Percentiles rank a stretch among this genome's conserved stretches.
These are phyloP conservation scores for Digitaria exilis DNA, from an alignment of 202 grass and related monocot genomes.

Conservation along the genomic window DNA sequence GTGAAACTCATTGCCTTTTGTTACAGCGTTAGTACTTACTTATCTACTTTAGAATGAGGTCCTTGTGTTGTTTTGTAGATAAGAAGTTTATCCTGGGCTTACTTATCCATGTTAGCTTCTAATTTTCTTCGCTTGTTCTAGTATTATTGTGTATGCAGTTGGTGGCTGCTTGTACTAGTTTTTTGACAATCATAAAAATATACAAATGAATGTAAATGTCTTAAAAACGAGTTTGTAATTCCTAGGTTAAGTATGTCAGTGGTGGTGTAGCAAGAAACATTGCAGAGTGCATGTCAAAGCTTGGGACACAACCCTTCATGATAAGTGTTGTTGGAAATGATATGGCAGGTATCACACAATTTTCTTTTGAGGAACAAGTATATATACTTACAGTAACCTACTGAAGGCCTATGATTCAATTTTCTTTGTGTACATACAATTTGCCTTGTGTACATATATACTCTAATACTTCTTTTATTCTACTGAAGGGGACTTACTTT, in stretches of 20 bases:
- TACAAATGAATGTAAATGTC: background rate
- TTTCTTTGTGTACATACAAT: slow-evolving; percentile 15
- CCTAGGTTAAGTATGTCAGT: slow-evolving; percentile 73
- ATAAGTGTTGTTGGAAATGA: slow-evolving; percentile 90
- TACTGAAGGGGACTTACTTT: slow-evolving; percentile 72
- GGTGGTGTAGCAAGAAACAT: slow-evolving; percentile 96
- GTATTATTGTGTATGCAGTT: slow-evolving; percentile 2
- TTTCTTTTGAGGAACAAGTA: background rate
- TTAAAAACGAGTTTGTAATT: background rate
- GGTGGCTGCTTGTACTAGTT: slow-evolving; percentile 16
- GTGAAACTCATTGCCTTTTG: background rate
- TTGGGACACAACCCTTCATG: slow-evolving; percentile 77
- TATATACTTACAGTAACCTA: background rate
- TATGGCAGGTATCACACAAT: slow-evolving; percentile 66
- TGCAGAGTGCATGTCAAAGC: slow-evolving; percentile 94
- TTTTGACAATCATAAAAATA: slow-evolving; percentile 7
- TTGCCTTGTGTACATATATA: background rate
- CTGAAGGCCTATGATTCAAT: too few species aligned
- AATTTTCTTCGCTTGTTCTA: background rate
- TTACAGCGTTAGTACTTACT: background rate
- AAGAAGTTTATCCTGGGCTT: background rate
- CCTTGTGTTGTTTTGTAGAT: background rate
- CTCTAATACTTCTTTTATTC: slow-evolving; percentile 21
- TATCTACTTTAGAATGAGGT: slow-evolving; percentile 1
- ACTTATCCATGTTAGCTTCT: background rate